Conservation (phyloP, 225 moss, liverwort and hornwort genomes). For the Marchantia paleacea region DNA sequence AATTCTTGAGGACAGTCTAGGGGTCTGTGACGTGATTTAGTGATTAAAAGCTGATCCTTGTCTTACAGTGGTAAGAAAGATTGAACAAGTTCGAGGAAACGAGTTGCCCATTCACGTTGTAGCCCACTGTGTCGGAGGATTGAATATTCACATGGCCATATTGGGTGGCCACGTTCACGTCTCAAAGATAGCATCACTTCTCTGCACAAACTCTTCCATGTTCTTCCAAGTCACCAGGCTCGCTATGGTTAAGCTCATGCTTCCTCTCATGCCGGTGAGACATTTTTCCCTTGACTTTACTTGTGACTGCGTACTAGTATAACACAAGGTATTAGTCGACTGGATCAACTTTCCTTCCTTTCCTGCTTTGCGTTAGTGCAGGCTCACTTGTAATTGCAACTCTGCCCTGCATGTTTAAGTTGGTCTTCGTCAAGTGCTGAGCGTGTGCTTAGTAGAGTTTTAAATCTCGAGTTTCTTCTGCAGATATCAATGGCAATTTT, state of each 20-base stretch:
- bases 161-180: slow-evolving; percentile 20
- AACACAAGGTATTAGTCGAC: no score
- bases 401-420: no score
- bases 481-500: slow-evolving; percentile 17
- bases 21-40: no score
- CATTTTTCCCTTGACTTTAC: background rate
- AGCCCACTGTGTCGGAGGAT: slow-evolving; percentile 18
- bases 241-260: slow-evolving; percentile 8
- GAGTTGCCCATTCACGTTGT: slow-evolving; percentile 9
- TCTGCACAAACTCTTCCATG: slow-evolving; percentile 24
- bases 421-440: no score
- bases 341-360: no score
- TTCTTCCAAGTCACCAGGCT: slow-evolving; percentile 19
- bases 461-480: background rate
- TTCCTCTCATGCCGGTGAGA: slow-evolving; percentile 21
- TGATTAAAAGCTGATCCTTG: no score
- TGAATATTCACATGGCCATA: slow-evolving; percentile 7
- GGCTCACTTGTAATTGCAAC: no score
- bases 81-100: slow-evolving; percentile 12
- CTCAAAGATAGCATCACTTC: slow-evolving; percentile 15
- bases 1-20: no score
- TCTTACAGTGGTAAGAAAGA: background rate
- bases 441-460: background rate
- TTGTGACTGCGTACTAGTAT: no score
- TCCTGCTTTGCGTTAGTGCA: no score